Evolutionary conservation across 495 filamentous ascomycete species (phyloP), one percentile per base, ranked within the genome.

Genomic region (Rusavskia elegans): DNA sequence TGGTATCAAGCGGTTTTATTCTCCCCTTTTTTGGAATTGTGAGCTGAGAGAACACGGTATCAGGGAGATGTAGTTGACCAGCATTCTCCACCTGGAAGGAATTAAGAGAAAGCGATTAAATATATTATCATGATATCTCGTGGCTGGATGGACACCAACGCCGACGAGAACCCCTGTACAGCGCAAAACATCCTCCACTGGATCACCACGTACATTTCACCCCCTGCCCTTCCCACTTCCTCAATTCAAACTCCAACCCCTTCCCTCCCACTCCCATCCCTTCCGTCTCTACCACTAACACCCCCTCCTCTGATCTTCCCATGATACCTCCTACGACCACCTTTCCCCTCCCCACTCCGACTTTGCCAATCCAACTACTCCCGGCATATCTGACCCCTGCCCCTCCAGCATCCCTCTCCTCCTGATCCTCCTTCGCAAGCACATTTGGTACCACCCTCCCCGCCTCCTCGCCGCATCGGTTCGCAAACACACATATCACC

Each of bases 401-500:
- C 14, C 40, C 40, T 0, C 5, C n/a, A 9, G 50, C 35, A 59
- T 58, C 20, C 53, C 51, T 19, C 13, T 60, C 59, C 48, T 55
- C 55, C 1, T 19, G 16, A 7, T 49, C 46, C n/a, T 37, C 5
- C 36, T 27, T 32, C 41, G 27, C 40, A 10, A 54, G 54, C 19
- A 54, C 63, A 55, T 49, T 68, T 4, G 20, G 20, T 2, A 17
- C n/a, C 39, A 42, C 6, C 20, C 20, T 42, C 64, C 49, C 67
- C 64, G 51, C 65, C 57, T 72, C 79, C 53, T 74, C 72, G 23
- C 73, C 73, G 10, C 50, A 56, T n/a, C 90, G 75, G 71, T 97
- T 96, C 53, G 83, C 85, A 60, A 89, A 83, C 20, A 95, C 80
- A 13, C 94, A 74, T 48, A 93, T 77, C 37, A 86, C 74, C 58